These are phyloP conservation scores for Aureobasidium mangrovei DNA, from an alignment of 2,329 filamentous ascomycete species.

Conservation along the genomic window DNA sequence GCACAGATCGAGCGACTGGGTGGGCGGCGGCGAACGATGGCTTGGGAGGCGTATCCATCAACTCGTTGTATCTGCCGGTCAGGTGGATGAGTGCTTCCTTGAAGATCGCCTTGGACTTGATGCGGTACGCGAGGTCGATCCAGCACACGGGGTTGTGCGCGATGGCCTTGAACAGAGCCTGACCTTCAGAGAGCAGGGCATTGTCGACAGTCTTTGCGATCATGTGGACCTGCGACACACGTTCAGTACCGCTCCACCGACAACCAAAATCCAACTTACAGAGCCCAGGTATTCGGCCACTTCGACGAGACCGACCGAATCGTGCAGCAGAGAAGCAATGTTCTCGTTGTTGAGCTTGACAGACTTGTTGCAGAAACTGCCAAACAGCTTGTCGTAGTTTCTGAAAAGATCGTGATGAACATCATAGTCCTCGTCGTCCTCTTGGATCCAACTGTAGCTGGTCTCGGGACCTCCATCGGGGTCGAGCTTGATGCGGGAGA, in stretches of 20 bases:
- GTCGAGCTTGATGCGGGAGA: constrained; percentile 17
- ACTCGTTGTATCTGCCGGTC: constrained; percentile 32
- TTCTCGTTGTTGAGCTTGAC: constrained; percentile 33
- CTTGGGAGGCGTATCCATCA: constrained; percentile 24
- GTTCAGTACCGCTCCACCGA: neutral
- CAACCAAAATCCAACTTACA: constrained; percentile 18
- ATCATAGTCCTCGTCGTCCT: neutral
- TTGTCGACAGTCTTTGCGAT: constrained; percentile 40
- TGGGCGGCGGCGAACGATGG: neutral
- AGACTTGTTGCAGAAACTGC: constrained; percentile 38
- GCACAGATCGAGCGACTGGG: constrained; percentile 18
- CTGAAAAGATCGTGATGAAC: constrained; percentile 17
- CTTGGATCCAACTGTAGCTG: neutral
- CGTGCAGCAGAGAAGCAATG: constrained; percentile 32
- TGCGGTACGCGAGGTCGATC: constrained; percentile 37
- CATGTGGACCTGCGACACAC: constrained; percentile 21
- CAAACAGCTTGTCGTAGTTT: constrained; percentile 37
- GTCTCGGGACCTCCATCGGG: constrained; percentile 16
- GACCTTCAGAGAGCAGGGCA: constrained; percentile 39
- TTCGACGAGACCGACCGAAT: constrained; percentile 34
- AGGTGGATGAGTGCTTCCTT: constrained; percentile 38
- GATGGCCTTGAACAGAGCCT: constrained; percentile 39
- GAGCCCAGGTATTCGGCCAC: constrained; percentile 41
- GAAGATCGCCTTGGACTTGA: constrained; percentile 39
- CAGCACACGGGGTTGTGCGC: constrained; percentile 35